Conservation (phyloP, 2,329 filamentous ascomycete species). For the Sarocladium brachiariae region DNA sequence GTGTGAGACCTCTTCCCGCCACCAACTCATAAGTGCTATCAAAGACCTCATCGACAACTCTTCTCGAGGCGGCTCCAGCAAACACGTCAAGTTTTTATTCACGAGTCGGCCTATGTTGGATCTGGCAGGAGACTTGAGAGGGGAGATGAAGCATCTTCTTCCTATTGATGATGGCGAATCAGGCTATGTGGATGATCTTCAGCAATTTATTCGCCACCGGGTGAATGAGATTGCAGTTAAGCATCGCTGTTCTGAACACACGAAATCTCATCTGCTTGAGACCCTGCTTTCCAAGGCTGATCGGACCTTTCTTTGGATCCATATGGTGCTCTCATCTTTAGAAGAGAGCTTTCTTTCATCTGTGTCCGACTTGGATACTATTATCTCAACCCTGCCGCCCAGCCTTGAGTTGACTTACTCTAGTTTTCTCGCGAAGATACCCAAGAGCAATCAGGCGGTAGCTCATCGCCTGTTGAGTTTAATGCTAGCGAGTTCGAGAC, state of each 20-base stretch:
- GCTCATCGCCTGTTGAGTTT: background rate
- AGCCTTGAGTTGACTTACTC: constrained; percentile 23
- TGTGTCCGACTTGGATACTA: constrained; percentile 19
- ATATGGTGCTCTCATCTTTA: constrained; percentile 26
- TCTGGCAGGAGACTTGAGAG: constrained; percentile 8
- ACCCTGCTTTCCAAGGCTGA: constrained; percentile 25
- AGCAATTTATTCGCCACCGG: constrained; percentile 23
- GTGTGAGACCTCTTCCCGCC: constrained; percentile 23
- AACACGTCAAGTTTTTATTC: constrained; percentile 26
- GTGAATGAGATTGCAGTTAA: constrained; percentile 24
- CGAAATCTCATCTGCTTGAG: constrained; percentile 21
- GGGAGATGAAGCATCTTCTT: constrained; percentile 12
- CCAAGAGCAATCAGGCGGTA: background rate
- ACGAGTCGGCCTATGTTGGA: constrained; percentile 23
- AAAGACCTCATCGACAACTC: constrained; percentile 14
- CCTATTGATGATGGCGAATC: constrained; percentile 17
- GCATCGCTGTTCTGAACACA: constrained; percentile 18
- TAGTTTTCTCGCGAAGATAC: constrained; percentile 23
- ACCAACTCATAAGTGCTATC: constrained; percentile 18
- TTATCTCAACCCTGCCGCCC: constrained; percentile 24
- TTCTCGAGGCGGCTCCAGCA: constrained; percentile 13
- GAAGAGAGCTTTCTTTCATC: constrained; percentile 21
- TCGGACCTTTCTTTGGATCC: constrained; percentile 31
- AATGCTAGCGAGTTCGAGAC: background rate
- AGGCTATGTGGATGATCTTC: constrained; percentile 23